A percentile compares a stretch with the other conserved stretches of the same genome.
phyloP scores from a whole-genome alignment of 2,329 filamentous ascomycete species.

The Capronia coronata region DNA sequence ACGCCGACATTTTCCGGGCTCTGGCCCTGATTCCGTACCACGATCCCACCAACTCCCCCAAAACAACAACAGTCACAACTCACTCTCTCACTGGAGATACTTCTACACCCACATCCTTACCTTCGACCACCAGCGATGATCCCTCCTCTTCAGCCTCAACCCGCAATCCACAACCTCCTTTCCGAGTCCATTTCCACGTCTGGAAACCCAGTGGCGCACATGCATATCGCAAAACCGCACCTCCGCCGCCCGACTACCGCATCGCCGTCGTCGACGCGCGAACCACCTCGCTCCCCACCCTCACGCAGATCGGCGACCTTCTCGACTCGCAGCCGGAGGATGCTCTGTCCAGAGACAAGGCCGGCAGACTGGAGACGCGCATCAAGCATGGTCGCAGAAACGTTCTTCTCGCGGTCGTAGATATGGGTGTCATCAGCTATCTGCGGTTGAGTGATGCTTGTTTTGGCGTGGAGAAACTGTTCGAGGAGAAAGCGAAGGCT shows the following conservation, averaged over 20 bases:
- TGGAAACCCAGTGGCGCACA: conserved; percentile 63
- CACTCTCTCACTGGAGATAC: no score
- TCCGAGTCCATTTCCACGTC: conserved; percentile 69
- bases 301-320: conserved; percentile 64
- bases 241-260: conserved; percentile 73
- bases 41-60: conserved; percentile 53
- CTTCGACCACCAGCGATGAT: conserved; percentile 26
- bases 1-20: conserved; percentile 66
- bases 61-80: no score
- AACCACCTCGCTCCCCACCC: conserved; percentile 62
- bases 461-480: conserved; percentile 68
- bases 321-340: conserved; percentile 67
- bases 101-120: not conserved
- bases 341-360: conserved; percentile 48
- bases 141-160: conserved; percentile 20
- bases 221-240: conserved; percentile 71
- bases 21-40: conserved; percentile 68
- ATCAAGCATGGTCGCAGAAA: conserved; percentile 79
- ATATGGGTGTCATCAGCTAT: conserved; percentile 84
- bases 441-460: conserved; percentile 71
- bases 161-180: conserved; percentile 43
- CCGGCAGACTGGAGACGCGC: conserved; percentile 59
- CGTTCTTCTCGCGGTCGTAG: conserved; percentile 79
- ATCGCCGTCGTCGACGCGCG: conserved; percentile 75
- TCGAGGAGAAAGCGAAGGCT: conserved; percentile 34